Percentiles rank a stretch among this genome's conserved stretches.
Evolutionary conservation across 352 stramenopile species (phyloP).

Genomic region (Pythium insidiosum): DNA sequence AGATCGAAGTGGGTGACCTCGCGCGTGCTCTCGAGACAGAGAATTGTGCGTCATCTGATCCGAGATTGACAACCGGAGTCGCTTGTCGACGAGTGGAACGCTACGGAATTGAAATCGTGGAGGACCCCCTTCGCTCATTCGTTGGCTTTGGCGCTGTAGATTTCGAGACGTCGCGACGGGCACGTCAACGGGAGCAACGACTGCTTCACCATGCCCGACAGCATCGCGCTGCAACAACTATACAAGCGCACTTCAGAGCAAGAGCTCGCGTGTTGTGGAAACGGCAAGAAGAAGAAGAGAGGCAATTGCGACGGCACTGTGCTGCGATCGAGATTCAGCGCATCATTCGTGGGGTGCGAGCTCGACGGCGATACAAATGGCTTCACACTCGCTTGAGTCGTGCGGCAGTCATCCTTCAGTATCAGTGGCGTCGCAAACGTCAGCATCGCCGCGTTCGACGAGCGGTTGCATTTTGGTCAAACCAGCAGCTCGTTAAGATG

Average conservation of each 20-base stretch:
- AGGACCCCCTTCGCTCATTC: constrained; percentile 28
- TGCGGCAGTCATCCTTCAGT: constrained; percentile 47
- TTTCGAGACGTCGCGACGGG: constrained; percentile 20
- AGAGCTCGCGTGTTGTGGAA: constrained; percentile 19
- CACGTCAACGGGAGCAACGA: constrained; percentile 26
- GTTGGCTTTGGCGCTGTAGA: constrained; percentile 35
- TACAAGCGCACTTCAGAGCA: constrained; percentile 38
- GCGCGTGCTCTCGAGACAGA: constrained; percentile 15
- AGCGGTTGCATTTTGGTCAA: constrained; percentile 57
- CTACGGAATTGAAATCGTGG: constrained; percentile 47
- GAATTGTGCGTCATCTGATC: constrained; percentile 50
- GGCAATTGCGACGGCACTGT: constrained; percentile 40
- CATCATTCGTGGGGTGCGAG: constrained; percentile 29
- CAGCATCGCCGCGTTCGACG: constrained; percentile 35
- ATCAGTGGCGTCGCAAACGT: constrained; percentile 39
- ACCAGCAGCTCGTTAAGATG: constrained; percentile 36
- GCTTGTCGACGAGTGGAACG: constrained; percentile 3
- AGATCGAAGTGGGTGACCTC: constrained; percentile 21
- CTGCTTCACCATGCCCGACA: constrained; percentile 10
- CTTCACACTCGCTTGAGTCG: constrained; percentile 23
- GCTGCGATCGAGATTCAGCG: constrained; percentile 55
- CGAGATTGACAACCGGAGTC: neutral
- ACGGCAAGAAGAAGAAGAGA: constrained; percentile 10
- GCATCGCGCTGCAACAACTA: constrained; percentile 18
- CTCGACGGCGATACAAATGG: constrained; percentile 29